phyloP scores from a whole-genome alignment of 169 alveolate genomes.

The Cryptosporidium meleagridis region DNA sequence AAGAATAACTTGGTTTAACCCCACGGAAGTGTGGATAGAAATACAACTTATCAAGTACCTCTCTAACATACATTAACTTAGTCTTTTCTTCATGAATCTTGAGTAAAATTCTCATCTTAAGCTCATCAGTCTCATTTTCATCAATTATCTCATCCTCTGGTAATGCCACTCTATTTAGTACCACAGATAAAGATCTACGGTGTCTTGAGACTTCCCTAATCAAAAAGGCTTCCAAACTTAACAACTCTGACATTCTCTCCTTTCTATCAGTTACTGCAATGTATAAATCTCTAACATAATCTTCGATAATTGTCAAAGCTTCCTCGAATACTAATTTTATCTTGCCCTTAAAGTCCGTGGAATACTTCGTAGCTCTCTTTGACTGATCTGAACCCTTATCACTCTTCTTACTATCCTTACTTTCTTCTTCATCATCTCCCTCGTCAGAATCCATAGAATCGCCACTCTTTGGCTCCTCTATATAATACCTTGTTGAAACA shows the following conservation, averaged over 20 bases:
- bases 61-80: constrained; percentile 22
- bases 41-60: constrained; percentile 34
- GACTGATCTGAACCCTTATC: neutral
- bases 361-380: neutral
- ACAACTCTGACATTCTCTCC: constrained; percentile 17
- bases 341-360: constrained; percentile 17
- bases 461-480: neutral
- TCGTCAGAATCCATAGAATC: neutral
- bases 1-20: neutral
- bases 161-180: constrained; percentile 2
- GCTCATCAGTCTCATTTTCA: constrained; percentile 8
- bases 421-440: neutral
- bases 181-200: neutral
- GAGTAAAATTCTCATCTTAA: constrained; percentile 18
- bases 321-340: constrained; percentile 22
- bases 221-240: constrained; percentile 17
- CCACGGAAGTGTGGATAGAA: constrained; percentile 41
- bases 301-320: constrained; percentile 34
- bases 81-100: constrained; percentile 50
- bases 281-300: constrained; percentile 11
- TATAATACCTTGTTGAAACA: neutral
- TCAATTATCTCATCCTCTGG: constrained; percentile 37
- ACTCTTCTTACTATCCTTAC: no score
- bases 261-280: neutral
- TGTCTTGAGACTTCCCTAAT: constrained; percentile 30